Conservation (phyloP, 805 yeast species). For the Lachancea mirantina region DNA sequence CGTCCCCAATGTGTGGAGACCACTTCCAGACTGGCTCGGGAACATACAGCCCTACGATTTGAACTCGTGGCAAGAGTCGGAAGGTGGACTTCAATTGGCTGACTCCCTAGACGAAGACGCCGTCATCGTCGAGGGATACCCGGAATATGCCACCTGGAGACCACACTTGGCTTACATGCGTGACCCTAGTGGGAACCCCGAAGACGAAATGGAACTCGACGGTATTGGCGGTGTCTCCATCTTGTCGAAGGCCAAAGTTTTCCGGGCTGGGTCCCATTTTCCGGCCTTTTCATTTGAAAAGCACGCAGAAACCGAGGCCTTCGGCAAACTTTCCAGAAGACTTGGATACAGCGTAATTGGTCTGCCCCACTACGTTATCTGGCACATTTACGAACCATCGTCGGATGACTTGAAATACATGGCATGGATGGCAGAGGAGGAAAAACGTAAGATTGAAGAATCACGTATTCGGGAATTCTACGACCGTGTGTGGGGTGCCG, state of each 20-base stretch:
- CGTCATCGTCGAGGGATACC: conserved; percentile 94
- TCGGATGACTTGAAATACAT: conserved; percentile 80
- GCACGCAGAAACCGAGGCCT: conserved; percentile 97
- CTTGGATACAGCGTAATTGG: conserved; percentile 88
- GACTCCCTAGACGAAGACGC: conserved; percentile 81
- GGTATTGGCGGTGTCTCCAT: conserved; percentile 98
- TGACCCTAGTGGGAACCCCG: conserved; percentile 92
- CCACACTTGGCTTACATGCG: conserved; percentile 92
- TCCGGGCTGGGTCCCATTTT: conserved; percentile 83
- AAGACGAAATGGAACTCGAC: conserved; percentile 85
- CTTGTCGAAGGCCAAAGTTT: conserved; percentile 77
- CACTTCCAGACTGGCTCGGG: conserved; percentile 79
- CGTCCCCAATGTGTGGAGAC: conserved; percentile 93
- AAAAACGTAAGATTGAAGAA: conserved; percentile 55
- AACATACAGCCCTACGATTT: conserved; percentile 79
- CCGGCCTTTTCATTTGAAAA: conserved; percentile 95
- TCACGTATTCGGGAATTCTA: conserved; percentile 57
- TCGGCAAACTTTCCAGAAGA: conserved; percentile 78
- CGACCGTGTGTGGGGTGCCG: conserved; percentile 66
- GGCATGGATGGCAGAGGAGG: conserved; percentile 87
- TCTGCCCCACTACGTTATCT: conserved; percentile 87
- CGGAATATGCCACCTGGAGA: conserved; percentile 97
- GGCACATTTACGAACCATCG: conserved; percentile 97
- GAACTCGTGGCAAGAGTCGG: conserved; percentile 81
- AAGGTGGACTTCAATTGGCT: conserved; percentile 74